phyloP scores from a whole-genome alignment of 2,329 filamentous ascomycete genomes.

The Aspergillus sp. region DNA sequence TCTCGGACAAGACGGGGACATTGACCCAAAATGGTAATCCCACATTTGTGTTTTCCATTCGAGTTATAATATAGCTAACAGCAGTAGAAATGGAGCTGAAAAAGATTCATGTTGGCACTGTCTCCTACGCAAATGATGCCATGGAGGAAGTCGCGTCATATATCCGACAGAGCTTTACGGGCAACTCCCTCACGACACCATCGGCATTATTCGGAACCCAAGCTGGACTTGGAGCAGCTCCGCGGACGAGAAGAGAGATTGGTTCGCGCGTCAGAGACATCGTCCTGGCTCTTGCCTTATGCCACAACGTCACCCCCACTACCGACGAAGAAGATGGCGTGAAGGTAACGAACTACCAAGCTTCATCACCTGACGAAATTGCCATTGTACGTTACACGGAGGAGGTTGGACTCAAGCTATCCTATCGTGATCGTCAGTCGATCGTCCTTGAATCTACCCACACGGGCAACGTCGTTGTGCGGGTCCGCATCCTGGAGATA shows the following conservation, averaged over 20 bases:
- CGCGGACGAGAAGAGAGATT: slow-evolving; percentile 87
- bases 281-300: slow-evolving; percentile 85
- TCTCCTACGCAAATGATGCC: slow-evolving; percentile 95
- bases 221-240: slow-evolving; percentile 58
- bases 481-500: slow-evolving; percentile 84
- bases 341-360: slow-evolving; percentile 82
- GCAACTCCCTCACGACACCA: slow-evolving; percentile 64
- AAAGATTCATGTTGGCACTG: slow-evolving; percentile 96
- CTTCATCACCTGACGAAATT: slow-evolving; percentile 96
- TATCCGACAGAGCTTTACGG: slow-evolving; percentile 76
- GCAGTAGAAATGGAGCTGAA: slow-evolving; percentile 90
- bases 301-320: slow-evolving; percentile 95
- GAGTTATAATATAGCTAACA: slow-evolving; percentile 19
- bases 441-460: slow-evolving; percentile 79
- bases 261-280: slow-evolving; percentile 90
- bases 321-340: slow-evolving; percentile 78
- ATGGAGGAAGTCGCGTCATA: slow-evolving; percentile 96
- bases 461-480: slow-evolving; percentile 71
- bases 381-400: slow-evolving; percentile 97
- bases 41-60: slow-evolving; percentile 5
- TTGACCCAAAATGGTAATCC: slow-evolving; percentile 77
- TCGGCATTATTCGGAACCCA: slow-evolving; percentile 67
- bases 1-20: slow-evolving; percentile 98
- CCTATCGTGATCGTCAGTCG: slow-evolving; percentile 79
- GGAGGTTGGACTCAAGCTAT: slow-evolving; percentile 78